A percentile compares a stretch with the other conserved stretches of the same genome.
Evolutionary conservation across 1,139 yeast species (phyloP).

Genomic region (Nematodospora anomalae): DNA sequence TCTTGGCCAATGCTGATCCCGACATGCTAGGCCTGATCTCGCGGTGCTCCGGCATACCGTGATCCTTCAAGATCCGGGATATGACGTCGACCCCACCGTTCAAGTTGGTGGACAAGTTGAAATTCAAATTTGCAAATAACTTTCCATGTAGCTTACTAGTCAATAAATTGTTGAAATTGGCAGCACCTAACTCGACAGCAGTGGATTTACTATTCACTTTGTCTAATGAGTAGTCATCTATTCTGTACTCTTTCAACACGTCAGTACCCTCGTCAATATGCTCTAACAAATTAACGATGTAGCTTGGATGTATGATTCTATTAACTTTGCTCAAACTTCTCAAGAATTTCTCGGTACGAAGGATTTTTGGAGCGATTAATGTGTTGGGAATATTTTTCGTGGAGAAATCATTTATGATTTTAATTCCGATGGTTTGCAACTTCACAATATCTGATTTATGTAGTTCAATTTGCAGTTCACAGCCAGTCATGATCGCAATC

Average conservation of each 20-base stretch:
- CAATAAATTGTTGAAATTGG: constrained; percentile 28
- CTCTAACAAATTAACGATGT: constrained; percentile 41
- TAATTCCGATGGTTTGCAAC: constrained; percentile 36
- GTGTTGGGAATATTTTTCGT: constrained; percentile 35
- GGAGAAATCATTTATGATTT: constrained; percentile 38
- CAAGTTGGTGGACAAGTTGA: constrained; percentile 61
- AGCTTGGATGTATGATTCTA: constrained; percentile 49
- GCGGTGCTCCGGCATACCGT: constrained; percentile 51
- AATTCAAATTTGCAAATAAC: constrained; percentile 44
- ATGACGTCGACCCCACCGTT: constrained; percentile 70
- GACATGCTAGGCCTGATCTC: constrained; percentile 26
- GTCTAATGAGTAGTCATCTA: constrained; percentile 38
- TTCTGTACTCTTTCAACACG: constrained; percentile 21
- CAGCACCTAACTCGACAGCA: constrained; percentile 33
- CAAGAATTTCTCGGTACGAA: constrained; percentile 86
- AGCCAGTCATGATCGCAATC: constrained; percentile 62
- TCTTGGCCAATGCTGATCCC: constrained; percentile 10
- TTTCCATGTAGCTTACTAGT: constrained; percentile 20
- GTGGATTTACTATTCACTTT: constrained; percentile 29
- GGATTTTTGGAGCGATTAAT: constrained; percentile 72
- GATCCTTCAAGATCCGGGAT: constrained; percentile 60
- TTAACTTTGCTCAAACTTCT: constrained; percentile 37
- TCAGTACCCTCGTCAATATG: constrained; percentile 9
- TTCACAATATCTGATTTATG: constrained; percentile 32
- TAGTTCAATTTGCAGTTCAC: constrained; percentile 48